Evolutionary conservation across 1,284 basidiomycete species (phyloP), one percentile per base, ranked within the genome.

Genomic region (Coriolopsis trogii): DNA sequence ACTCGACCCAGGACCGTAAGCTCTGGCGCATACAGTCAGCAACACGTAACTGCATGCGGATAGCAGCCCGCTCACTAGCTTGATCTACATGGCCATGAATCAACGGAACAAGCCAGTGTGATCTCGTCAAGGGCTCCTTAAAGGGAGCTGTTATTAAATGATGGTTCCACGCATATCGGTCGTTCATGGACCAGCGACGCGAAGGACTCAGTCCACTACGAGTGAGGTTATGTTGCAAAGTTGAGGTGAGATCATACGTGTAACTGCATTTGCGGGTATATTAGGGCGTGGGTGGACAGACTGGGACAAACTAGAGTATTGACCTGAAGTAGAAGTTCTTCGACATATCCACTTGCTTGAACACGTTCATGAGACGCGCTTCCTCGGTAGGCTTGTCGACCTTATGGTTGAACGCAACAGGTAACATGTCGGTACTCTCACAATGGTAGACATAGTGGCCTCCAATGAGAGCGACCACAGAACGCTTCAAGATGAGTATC

Each of bases 251-350:
- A 69, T 99, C 97, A 72, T 99, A 99, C 0, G 96, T 95, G 68
- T 97, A 94, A 59, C 95, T 95, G 60, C 2, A 18, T 34, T 15
- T 33, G 15, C 18, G 13, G 25, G 16, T 21, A 20, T 3, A 31
- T 29, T 29, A 29, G 8, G 26, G 23, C 4, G 13, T 21, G 23
- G n/a, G 34, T 46, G n/a, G n/a, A n/a, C n/a, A n/a, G n/a, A 52
- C 23, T 3, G 12, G 12, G 40, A 25, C 28, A 33, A 9, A 29
- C 6, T 6, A 13, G 13, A 25, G 29, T 46, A 18, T 34, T 21
- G 67, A 96, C 92, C 93, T 95, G 71, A 99, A 99, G 74, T 99
- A 99, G 69, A 99, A 99, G 73, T 99, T 98, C 75, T 99, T 98
- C 41, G 91, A 91, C 76, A 99, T 84, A 63, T 99, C 97, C 3